phyloP scores from a whole-genome alignment of 331 rosid species.

The Phaseolus coccineus region DNA sequence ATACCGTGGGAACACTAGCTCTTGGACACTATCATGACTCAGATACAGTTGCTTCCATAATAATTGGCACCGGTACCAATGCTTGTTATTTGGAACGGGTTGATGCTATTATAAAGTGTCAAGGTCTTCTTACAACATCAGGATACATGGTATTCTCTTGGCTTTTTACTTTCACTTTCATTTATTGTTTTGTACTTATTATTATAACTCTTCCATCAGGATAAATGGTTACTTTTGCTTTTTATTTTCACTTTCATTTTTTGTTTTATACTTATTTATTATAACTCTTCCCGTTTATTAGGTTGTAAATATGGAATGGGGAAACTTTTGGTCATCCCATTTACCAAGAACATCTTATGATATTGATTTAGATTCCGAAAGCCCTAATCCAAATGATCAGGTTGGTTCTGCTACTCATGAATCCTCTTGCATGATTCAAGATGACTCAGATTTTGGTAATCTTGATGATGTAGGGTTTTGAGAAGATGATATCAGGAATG shows the following conservation, averaged over 20 bases:
- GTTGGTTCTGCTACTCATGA: constrained; percentile 48
- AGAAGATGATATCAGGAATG: constrained; percentile 92
- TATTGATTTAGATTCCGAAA: constrained; percentile 71
- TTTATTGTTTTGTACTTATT: neutral
- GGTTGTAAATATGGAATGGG: constrained; percentile 96
- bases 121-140: constrained; percentile 75
- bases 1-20: constrained; percentile 82
- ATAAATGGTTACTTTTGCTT: constrained; percentile 59
- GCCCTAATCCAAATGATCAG: constrained; percentile 87
- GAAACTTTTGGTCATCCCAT: constrained; percentile 87
- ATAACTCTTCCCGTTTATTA: constrained; percentile 42
- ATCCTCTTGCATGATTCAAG: constrained; percentile 28
- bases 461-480: constrained; percentile 73
- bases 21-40: constrained; percentile 79
- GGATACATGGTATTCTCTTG: constrained; percentile 70
- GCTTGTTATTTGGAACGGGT: constrained; percentile 86
- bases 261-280: neutral
- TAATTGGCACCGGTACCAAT: constrained; percentile 87
- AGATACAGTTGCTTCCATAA: constrained; percentile 87
- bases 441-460: constrained; percentile 21
- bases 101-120: constrained; percentile 84
- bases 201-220: constrained; percentile 50
- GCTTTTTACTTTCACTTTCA: neutral
- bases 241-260: neutral
- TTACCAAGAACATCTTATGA: constrained; percentile 81